phyloP scores from a whole-genome alignment of 177 flowering plant species.

The Vitis hybrid region DNA sequence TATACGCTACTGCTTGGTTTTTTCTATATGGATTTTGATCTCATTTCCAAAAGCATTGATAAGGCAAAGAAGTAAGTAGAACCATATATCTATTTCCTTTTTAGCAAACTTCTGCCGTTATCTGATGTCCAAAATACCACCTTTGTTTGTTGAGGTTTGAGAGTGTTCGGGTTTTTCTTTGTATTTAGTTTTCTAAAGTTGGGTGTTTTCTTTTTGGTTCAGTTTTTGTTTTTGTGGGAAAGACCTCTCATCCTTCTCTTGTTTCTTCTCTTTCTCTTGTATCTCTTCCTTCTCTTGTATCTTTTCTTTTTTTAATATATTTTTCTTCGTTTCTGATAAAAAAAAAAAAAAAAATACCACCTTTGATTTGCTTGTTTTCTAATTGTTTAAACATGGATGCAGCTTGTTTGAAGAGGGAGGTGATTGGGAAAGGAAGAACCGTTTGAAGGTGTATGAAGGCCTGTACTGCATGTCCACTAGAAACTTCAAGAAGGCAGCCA shows the following conservation, averaged over 20 bases:
- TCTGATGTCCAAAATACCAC: background rate
- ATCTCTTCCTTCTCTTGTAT: too few species aligned
- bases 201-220: too few species aligned
- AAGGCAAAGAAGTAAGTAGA: constrained; percentile 87
- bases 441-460: constrained; percentile 96
- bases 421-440: constrained; percentile 99
- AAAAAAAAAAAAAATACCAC: too few species aligned
- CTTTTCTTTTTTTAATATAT: too few species aligned
- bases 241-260: too few species aligned
- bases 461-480: constrained; percentile 94
- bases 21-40: constrained; percentile 96
- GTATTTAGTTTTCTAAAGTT: too few species aligned
- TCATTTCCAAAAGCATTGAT: constrained; percentile 91
- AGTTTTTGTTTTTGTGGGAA: too few species aligned
- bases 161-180: too few species aligned
- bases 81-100: background rate
- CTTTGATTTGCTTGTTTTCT: too few species aligned
- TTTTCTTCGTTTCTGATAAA: too few species aligned
- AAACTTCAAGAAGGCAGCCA: constrained; percentile 86
- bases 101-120: background rate
- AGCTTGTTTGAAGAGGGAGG: constrained; percentile 99
- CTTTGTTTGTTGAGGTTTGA: too few species aligned
- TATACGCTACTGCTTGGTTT: constrained; percentile 81
- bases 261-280: too few species aligned
- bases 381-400: constrained; percentile 3